Conservation (phyloP, 169 alveolate species). For the Plasmodium falciparum region DNA sequence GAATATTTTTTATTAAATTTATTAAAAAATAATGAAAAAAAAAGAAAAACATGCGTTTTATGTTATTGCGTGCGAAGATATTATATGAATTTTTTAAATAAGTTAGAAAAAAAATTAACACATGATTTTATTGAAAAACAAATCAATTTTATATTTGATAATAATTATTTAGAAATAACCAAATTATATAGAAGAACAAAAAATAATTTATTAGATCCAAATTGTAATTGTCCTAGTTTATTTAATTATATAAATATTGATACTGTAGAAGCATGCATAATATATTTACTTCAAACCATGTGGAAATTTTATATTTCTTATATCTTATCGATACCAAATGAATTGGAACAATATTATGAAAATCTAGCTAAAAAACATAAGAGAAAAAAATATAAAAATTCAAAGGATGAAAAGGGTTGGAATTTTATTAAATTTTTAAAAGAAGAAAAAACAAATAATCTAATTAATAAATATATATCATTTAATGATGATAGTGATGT, state of each 20-base stretch:
- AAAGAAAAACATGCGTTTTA: slow-evolving; percentile 58
- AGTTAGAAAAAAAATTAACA: slow-evolving; percentile 37
- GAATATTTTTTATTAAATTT: slow-evolving; percentile 46
- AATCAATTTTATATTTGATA: slow-evolving; percentile 56
- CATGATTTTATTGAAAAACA: slow-evolving; percentile 32
- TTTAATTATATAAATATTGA: slow-evolving; percentile 55
- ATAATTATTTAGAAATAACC: slow-evolving; percentile 39
- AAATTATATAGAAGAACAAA: slow-evolving; percentile 10
- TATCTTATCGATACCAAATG: slow-evolving; percentile 50
- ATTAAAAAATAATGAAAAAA: slow-evolving; percentile 9
- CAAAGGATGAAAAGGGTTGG: slow-evolving; percentile 52
- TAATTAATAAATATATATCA: slow-evolving; percentile 32
- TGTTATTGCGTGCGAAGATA: slow-evolving; percentile 65
- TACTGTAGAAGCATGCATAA: slow-evolving; percentile 48
- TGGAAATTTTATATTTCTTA: slow-evolving; percentile 64
- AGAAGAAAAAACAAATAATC: slow-evolving; percentile 37
- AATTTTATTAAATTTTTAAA: slow-evolving; percentile 56
- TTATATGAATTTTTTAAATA: slow-evolving; percentile 31
- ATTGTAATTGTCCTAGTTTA: slow-evolving; percentile 41
- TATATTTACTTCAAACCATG: slow-evolving; percentile 27
- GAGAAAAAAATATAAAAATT: slow-evolving; percentile 57
- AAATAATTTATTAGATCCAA: neutral
- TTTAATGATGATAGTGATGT: slow-evolving; percentile 5
- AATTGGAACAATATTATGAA: slow-evolving; percentile 71
- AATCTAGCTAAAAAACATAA: slow-evolving; percentile 40